A percentile compares a stretch with the other conserved stretches of the same genome.
These are phyloP conservation scores for Colletotrichum aenigma DNA, from an alignment of 2,329 filamentous ascomycete genomes.

Conservation along the genomic window DNA sequence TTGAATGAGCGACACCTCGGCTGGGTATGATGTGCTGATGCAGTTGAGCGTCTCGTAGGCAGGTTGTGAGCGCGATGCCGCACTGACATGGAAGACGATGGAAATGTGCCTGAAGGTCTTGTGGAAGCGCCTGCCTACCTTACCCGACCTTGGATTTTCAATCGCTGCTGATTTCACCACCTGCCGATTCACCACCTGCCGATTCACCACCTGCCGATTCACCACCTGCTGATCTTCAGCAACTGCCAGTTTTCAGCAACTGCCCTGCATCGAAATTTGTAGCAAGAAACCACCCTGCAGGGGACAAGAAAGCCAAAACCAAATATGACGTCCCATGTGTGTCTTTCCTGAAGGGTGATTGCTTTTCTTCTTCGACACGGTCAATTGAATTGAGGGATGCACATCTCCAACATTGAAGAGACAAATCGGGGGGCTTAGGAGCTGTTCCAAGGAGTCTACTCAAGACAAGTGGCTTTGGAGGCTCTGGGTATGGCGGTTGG, in stretches of 20 bases:
- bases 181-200: not conserved
- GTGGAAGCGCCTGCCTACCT: not conserved
- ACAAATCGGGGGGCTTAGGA: not conserved
- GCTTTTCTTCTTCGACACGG: not conserved
- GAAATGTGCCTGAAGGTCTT: not conserved
- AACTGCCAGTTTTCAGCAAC: not conserved
- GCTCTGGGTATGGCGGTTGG: not conserved
- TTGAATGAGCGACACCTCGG: too few species aligned
- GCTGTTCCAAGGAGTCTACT: rapidly evolving
- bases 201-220: too few species aligned
- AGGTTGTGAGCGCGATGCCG: not conserved
- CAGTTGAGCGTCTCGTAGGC: not conserved
- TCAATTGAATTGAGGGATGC: not conserved
- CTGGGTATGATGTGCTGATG: not conserved
- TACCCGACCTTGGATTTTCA: not conserved
- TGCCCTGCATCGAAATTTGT: not conserved
- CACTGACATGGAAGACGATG: not conserved
- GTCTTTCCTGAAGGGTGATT: not conserved
- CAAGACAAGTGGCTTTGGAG: not conserved
- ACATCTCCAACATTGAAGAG: not conserved
- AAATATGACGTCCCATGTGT: not conserved
- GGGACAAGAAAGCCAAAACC: not conserved
- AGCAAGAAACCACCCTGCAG: not conserved
- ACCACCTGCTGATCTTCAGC: not conserved
- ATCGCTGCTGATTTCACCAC: not conserved